phyloP scores from a whole-genome alignment of 805 yeast genomes.

The Lipomyces chichibuensis region DNA sequence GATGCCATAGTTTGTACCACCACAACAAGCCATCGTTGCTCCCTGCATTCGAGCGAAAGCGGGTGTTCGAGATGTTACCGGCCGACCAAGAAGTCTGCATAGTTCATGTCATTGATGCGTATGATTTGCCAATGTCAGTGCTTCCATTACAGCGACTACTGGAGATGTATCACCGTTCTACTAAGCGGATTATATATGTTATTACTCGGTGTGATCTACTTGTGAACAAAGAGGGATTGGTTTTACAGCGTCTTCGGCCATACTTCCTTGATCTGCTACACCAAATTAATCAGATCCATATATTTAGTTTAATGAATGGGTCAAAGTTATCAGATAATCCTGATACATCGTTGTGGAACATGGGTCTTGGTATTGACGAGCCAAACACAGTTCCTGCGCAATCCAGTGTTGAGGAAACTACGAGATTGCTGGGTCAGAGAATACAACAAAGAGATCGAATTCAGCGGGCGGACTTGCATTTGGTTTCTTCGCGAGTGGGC shows the following conservation, averaged over 20 bases:
- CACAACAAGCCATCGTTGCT: conserved; percentile 13
- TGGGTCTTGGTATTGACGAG: conserved; percentile 2
- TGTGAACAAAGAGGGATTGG: not conserved
- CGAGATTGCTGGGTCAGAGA: not conserved
- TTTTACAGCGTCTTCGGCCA: conserved; percentile 17
- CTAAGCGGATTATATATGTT: conserved; percentile 5
- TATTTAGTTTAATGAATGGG: not conserved
- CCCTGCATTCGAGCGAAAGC: conserved; percentile 1
- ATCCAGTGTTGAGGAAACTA: not conserved
- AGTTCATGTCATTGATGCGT: conserved; percentile 64
- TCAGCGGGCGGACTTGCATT: conserved; percentile 47
- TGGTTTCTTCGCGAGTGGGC: conserved; percentile 55
- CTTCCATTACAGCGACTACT: conserved; percentile 20
- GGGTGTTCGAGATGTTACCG: conserved; percentile 20
- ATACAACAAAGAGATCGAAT: not conserved
- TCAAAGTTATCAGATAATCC: not conserved
- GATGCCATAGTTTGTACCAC: conserved; percentile 18
- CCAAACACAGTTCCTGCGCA: not conserved
- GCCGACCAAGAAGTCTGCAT: conserved; percentile 47
- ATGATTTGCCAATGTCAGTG: conserved; percentile 69
- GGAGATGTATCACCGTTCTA: not conserved
- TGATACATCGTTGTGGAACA: conserved; percentile 14
- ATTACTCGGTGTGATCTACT: conserved; percentile 26
- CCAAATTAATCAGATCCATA: conserved; percentile 2
- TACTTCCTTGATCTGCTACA: conserved; percentile 10